Base-by-base conservation (phyloP, 305 asterid species). In the Fraxinus ornus region DNA sequence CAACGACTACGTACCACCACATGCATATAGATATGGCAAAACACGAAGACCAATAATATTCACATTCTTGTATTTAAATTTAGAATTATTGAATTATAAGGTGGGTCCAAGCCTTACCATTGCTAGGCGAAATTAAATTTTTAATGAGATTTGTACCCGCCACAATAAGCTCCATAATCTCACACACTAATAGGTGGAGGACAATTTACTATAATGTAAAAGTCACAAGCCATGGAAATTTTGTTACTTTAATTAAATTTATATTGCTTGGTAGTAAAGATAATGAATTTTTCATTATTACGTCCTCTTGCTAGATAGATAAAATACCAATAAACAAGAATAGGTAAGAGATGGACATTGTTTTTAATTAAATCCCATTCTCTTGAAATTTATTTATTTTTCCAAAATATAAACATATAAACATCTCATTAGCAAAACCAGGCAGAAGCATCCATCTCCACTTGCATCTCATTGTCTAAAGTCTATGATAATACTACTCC, bases 321-420 rank as follows among this genome's bases (percentile, higher is more conserved):
- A 52, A 62, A 62, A 21, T 62, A 62, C 26, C 0, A 8, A 62
- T 8, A 10, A 22, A 64, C 32, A 64, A 4, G 15, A 47, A 70
- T 1, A 71, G 68, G 70, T 2, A 24, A 70, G 80, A 73, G 77
- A 52, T 62, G 77, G 86, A 78, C 33, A 75, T 47, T 90, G 76
- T 64, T 49, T 49, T 44, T 83, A 44, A 82, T 68, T 71, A 44
- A 82, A 74, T 88, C 86, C 85, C 85, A 83, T 82, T 82, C 77
- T 70, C 89, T 78, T 86, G 64, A 79, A 85, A 83, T 83, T 71
- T 87, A 85, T 86, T 85, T 49, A 79, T 83, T 85, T 80, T 79
- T 71, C 70, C 35, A 85, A 84, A 78, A 87, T 90, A 88, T 84
- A 82, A 88, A 90, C 94, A 89, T 84, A 86, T 89, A 92, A 87